A percentile compares a stretch with the other conserved stretches of the same genome.
Conservation (phyloP, 2,329 filamentous ascomycete genomes). For the Nemania abortiva region DNA sequence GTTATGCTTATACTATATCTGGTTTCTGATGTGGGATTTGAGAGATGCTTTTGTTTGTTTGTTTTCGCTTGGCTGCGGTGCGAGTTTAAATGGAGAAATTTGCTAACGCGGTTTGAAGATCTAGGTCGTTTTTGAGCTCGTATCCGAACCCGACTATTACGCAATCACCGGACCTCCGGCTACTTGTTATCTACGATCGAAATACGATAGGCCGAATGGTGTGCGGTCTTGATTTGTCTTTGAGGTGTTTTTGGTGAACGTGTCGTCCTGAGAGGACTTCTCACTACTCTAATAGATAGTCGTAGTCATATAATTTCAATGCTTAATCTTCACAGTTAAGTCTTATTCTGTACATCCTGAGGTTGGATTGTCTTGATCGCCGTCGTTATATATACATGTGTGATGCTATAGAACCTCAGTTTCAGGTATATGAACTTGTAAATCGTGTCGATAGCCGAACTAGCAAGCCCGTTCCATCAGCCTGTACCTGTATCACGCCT, state of each 20-base stretch:
- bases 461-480: background rate
- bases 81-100: too few relatives aligned
- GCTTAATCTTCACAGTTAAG: background rate
- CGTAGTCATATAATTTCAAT: conserved; percentile 8
- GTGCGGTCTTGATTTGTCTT: background rate
- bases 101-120: conserved; percentile 24
- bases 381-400: conserved; percentile 1
- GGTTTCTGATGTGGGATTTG: conserved; percentile 41
- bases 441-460: background rate
- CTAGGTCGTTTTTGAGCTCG: background rate
- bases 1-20: conserved; percentile 51
- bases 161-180: background rate
- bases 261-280: background rate
- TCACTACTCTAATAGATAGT: background rate
- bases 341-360: background rate
- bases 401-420: background rate
- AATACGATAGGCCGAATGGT: background rate
- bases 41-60: conserved; percentile 15
- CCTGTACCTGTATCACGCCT: conserved; percentile 63
- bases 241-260: background rate
- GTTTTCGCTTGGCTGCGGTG: too few relatives aligned
- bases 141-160: background rate
- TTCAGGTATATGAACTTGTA: background rate
- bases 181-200: background rate
- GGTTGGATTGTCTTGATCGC: background rate